Evolutionary conservation across 2,329 filamentous ascomycete species (phyloP), one percentile per base, ranked within the genome.

Genomic region (Pestalotiopsis sp.): DNA sequence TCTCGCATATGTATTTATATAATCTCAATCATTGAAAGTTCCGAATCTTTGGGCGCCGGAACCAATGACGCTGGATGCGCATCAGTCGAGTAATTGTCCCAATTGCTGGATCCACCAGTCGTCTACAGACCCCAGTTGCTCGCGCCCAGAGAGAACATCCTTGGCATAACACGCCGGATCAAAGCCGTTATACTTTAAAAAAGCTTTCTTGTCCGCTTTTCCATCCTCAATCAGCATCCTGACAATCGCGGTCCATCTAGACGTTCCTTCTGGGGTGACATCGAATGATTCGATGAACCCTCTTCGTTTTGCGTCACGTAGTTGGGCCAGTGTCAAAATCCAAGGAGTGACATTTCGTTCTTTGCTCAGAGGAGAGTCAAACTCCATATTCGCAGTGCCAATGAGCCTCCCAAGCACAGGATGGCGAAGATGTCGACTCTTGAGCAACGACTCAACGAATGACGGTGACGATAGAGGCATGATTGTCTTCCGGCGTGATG

Each of bases 401-500:
- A 31, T 77, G 66, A 49, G 75, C 71, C 0, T 71, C 31, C 1
- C 73, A 71, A 9, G 72, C 73, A 4, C 73, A 31, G 68, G 66
- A 23, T 68, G 38, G 74, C 52, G 66, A 66, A 1, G 38, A 12
- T 73, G 71, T 1, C 69, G 58, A 56, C 68, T 66, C 1, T n/a
- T 38, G 6, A 80, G 69, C 4, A 80, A 73, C 36, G 71, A 71
- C 7, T 61, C 56, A 20, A 81, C 71, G 2, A 81, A 72, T 0
- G 56, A 56, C 3, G 76, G 76, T 36, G 75, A 72, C 0, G 79
- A 80, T 1, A 77, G 71, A 0, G 79, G 79, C 64, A 75, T 80
- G 39, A 81, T 78, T 4, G 78, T 78, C 59, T 76, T 77, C 57
- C 77, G 75, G 11, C 78, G 74, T 0, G 78, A 78, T 68, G 77